A percentile compares a stretch with the other conserved stretches of the same genome.
phyloP scores from a whole-genome alignment of 352 stramenopile species.

The Globisporangium irregulare region DNA sequence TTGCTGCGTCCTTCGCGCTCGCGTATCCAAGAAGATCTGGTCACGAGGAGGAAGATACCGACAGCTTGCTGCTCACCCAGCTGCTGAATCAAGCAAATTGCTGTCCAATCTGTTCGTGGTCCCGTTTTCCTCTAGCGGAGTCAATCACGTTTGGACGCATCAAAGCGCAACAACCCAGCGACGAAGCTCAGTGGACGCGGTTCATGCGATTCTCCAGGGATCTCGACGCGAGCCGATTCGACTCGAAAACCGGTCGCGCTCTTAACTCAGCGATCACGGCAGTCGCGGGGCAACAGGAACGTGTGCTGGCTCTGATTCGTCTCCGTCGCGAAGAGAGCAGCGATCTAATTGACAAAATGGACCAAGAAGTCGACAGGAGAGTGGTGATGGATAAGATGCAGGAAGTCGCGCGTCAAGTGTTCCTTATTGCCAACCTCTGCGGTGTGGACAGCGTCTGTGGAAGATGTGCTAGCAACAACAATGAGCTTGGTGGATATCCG shows the following conservation, averaged over 20 bases:
- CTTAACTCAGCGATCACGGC: background rate
- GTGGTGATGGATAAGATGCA: conserved; percentile 2
- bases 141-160: background rate
- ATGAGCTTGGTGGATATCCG: background rate
- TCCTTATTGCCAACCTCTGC: background rate
- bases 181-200: background rate
- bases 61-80: background rate
- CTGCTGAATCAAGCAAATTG: background rate
- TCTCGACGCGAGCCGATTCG: conserved; percentile 7
- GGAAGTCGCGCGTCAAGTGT: background rate
- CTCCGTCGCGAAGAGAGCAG: background rate
- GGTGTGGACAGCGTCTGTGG: background rate
- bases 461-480: background rate
- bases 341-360: background rate
- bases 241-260: conserved; percentile 9
- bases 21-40: background rate
- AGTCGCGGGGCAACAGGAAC: conserved; percentile 10
- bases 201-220: conserved; percentile 1
- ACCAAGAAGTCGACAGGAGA: background rate
- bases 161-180: background rate
- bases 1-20: background rate
- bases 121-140: background rate
- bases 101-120: background rate
- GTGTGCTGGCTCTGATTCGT: background rate
- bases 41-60: background rate